These are phyloP conservation scores for Withania somnifera DNA, from an alignment of 305 asterid species.

Conservation along the genomic window DNA sequence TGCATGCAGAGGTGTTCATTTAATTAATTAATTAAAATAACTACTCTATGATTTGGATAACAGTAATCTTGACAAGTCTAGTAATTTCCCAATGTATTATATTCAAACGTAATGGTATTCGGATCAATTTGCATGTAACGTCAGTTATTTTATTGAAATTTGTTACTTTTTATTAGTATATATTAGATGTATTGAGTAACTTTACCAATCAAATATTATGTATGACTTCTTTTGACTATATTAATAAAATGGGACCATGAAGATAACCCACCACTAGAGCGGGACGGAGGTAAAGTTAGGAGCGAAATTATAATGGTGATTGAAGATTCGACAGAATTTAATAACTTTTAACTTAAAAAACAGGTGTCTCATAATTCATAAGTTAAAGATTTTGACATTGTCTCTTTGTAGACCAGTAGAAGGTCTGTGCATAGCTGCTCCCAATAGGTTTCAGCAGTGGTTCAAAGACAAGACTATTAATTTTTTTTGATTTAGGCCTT, in stretches of 20 bases:
- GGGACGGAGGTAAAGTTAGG: not conserved
- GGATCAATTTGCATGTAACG: not conserved
- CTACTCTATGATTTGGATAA: not conserved
- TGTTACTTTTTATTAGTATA: not conserved
- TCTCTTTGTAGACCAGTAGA: not conserved
- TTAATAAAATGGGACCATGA: too few species aligned
- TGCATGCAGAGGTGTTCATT: constrained; percentile 9
- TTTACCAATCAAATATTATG: not conserved
- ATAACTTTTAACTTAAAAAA: too few species aligned
- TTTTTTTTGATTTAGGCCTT: too few species aligned
- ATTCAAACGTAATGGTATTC: not conserved
- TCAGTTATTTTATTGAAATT: not conserved
- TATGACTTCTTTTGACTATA: too few species aligned
- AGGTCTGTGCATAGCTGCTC: not conserved
- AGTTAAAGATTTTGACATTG: not conserved
- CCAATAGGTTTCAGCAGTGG: not conserved
- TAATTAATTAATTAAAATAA: not conserved
- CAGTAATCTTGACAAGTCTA: not conserved
- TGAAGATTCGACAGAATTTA: too few species aligned
- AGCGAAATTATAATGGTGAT: too few species aligned
- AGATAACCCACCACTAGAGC: not conserved
- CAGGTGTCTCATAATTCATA: not conserved
- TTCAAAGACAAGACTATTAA: too few species aligned
- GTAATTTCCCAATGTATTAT: not conserved
- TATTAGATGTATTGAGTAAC: not conserved